These are phyloP conservation scores for Neostapfia colusana DNA, from an alignment of 176 grass and related monocot genomes.

Conservation along the genomic window DNA sequence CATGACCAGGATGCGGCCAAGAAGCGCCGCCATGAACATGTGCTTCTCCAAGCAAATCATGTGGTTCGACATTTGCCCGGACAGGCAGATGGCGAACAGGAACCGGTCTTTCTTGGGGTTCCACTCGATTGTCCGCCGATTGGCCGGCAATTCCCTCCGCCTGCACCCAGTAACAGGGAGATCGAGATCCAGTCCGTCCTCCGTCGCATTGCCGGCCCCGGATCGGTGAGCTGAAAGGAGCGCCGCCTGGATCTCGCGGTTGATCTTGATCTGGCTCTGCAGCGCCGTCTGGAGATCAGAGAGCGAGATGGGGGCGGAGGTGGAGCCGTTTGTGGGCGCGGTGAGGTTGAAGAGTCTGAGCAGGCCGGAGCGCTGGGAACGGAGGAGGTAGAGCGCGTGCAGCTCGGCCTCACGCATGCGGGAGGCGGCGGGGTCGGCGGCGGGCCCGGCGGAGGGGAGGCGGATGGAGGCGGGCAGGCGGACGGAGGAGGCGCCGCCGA, in stretches of 20 bases:
- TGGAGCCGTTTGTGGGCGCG: slow-evolving; percentile 26
- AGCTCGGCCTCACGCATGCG: slow-evolving; percentile 88
- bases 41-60: slow-evolving; percentile 98
- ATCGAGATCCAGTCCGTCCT: slow-evolving; percentile 52
- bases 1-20: slow-evolving; percentile 67
- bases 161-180: slow-evolving; percentile 47
- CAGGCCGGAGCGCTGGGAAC: slow-evolving; percentile 67
- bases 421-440: slow-evolving; percentile 40
- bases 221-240: slow-evolving; percentile 69
- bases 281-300: slow-evolving; percentile 70
- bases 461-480: slow-evolving; percentile 55
- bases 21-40: slow-evolving; percentile 92
- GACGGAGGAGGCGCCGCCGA: slow-evolving; percentile 55
- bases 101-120: slow-evolving; percentile 78
- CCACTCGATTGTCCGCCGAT: slow-evolving; percentile 81
- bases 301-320: slow-evolving; percentile 33
- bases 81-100: slow-evolving; percentile 79
- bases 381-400: slow-evolving; percentile 74
- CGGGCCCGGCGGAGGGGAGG: slow-evolving; percentile 35
- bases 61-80: slow-evolving; percentile 98
- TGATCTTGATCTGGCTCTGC: slow-evolving; percentile 75
- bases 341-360: slow-evolving; percentile 68
- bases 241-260: slow-evolving; percentile 69
- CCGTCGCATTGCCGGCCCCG: slow-evolving; percentile 45
- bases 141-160: slow-evolving; percentile 46